Conservation (phyloP, 805 yeast genomes). For the Metschnikowia henanensis region DNA sequence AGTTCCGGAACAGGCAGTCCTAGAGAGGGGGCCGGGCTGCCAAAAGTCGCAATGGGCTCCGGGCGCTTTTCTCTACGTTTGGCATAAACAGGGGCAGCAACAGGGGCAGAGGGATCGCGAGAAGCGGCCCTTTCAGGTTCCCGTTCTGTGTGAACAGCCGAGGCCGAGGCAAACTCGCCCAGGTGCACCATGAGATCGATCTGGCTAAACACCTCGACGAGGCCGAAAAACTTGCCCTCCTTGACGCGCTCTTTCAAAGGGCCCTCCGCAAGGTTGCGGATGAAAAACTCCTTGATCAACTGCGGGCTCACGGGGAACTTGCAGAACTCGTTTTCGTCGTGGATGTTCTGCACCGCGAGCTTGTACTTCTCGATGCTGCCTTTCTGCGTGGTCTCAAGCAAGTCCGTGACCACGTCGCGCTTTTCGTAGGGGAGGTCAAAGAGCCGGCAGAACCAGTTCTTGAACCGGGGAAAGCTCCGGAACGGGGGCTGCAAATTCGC, state of each 20-base stretch:
- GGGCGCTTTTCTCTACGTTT: background rate
- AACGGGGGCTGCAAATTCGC: conserved; percentile 10
- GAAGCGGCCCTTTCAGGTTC: background rate
- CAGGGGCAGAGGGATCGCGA: background rate
- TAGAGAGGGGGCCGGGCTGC: background rate
- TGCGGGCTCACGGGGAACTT: conserved; percentile 10
- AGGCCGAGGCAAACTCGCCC: conserved; percentile 1
- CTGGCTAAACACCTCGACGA: conserved; percentile 6
- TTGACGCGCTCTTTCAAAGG: background rate
- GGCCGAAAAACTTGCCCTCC: conserved; percentile 6
- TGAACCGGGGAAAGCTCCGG: conserved; percentile 9
- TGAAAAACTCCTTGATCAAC: conserved; percentile 10
- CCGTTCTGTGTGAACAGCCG: no score
- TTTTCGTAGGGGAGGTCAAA: conserved; percentile 5
- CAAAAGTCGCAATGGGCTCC: background rate
- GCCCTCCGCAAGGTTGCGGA: conserved; percentile 7
- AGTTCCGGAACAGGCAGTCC: background rate
- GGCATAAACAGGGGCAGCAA: background rate
- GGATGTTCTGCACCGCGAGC: conserved; percentile 5
- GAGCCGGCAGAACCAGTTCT: conserved; percentile 4
- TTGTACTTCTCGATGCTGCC: conserved; percentile 6
- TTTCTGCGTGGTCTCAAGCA: conserved; percentile 3
- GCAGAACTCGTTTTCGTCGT: conserved; percentile 10
- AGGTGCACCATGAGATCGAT: conserved; percentile 2
- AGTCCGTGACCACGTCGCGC: conserved; percentile 7